Evolutionary conservation across 176 grass and related monocot species (phyloP), one percentile per base, ranked within the genome.

Genomic region (Ensete glaucum): DNA sequence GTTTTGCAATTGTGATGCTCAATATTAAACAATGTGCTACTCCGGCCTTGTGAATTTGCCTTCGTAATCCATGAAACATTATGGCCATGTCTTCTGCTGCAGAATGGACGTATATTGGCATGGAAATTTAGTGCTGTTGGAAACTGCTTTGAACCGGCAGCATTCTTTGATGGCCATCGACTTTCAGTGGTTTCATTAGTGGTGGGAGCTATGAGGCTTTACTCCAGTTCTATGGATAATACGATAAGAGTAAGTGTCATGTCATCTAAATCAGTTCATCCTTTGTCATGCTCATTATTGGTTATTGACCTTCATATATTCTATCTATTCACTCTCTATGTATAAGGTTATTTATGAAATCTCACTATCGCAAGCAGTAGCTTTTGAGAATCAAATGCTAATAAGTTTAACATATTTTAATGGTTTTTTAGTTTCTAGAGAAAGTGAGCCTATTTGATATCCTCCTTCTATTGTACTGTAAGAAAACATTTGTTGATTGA

Each of bases 161-260:
- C 88, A 71, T 82, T 85, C 77, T 86, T 99, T 81, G 53, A 54
- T 64, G 91, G 91, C 11, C 96, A 99, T 77, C 73, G 73, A 58
- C 85, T 95, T 76, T 78, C 86, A 75, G 96, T 95, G 54, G 82
- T 95, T 77, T 95, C 96, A 25, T 88, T 99, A 84, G 78, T 85
- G 73, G 84, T 95, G 79, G 88, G 88, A 52, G 88, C 72, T 34
- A 59, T 71, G 64, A 89, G 78, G 80, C 91, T 99, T 64, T 99
- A 95, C 79, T 99, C 96, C 65, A 83, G 85, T 79, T 99, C 96
- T 11, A 99, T 99, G 91, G 96, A 99, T 85, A 82, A 91, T 69
- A 95, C 86, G 14, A 91, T 99, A 62, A 91, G 79, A 91, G 96
- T 99, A 89, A 86, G 80, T 49, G 7, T 70, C 48, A 60, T 60